Conservation (phyloP, 1,284 basidiomycete species). For the Meripilus lineatus region DNA sequence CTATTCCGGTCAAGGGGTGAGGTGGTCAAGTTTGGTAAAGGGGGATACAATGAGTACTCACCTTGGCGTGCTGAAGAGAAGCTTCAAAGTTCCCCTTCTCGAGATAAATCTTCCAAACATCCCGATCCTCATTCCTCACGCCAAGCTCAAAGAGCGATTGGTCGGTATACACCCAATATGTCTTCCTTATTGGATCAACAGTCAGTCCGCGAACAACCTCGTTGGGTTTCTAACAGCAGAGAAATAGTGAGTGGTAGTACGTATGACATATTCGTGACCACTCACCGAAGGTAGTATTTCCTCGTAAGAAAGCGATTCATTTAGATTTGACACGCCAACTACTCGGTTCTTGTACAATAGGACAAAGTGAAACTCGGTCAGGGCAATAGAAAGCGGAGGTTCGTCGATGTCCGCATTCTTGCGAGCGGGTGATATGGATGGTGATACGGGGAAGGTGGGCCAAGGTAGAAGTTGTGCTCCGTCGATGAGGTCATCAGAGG, state of each 20-base stretch:
- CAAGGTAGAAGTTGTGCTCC: slow-evolving; percentile 69
- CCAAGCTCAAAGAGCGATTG: slow-evolving; percentile 88
- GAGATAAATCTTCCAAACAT: slow-evolving; percentile 93
- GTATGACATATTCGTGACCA: no score
- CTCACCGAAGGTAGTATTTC: slow-evolving; percentile 78
- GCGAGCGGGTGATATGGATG: slow-evolving; percentile 17
- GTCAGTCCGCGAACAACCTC: slow-evolving; percentile 73
- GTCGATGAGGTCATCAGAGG: slow-evolving; percentile 76
- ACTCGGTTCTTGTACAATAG: slow-evolving; percentile 82
- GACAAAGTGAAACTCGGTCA: slow-evolving; percentile 93
- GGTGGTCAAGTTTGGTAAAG: slow-evolving; percentile 1
- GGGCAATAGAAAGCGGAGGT: slow-evolving; percentile 68
- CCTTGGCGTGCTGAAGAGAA: slow-evolving; percentile 82
- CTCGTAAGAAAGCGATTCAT: slow-evolving; percentile 82
- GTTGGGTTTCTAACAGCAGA: slow-evolving; percentile 55
- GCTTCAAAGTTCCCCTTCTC: slow-evolving; percentile 73
- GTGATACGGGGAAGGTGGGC: slow-evolving; percentile 35
- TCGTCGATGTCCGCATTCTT: slow-evolving; percentile 26
- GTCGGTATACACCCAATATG: slow-evolving; percentile 94
- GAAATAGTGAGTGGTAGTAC: no score
- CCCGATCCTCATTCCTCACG: slow-evolving; percentile 84
- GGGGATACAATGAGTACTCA: slow-evolving; percentile 25
- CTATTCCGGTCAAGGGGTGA: slow-evolving; percentile 33
- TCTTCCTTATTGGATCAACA: slow-evolving; percentile 81
- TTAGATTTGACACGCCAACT: slow-evolving; percentile 74